Percentiles rank a stretch among this genome's conserved stretches.
These are phyloP conservation scores for Cyclocybe cylindracea DNA, from an alignment of 768 basidiomycete genomes.

Conservation along the genomic window DNA sequence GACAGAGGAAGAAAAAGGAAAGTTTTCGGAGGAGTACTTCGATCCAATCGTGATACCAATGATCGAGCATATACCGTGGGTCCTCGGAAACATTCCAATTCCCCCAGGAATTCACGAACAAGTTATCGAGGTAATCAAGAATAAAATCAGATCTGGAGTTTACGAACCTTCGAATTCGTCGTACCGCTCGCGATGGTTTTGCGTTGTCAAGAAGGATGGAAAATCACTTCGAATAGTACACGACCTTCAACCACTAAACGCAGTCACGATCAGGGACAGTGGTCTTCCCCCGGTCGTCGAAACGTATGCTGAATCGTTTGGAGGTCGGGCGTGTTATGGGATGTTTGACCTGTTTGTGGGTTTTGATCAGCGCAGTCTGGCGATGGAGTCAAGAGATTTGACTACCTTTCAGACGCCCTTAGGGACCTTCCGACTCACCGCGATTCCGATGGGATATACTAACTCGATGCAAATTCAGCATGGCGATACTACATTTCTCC, in stretches of 20 bases:
- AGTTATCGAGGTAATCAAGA: constrained; percentile 23
- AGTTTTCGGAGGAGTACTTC: constrained; percentile 21
- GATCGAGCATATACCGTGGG: constrained; percentile 30
- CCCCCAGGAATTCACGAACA: constrained; percentile 25
- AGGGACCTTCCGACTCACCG: constrained; percentile 19
- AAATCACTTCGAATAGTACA: no score
- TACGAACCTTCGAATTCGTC: no score
- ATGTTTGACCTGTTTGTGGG: constrained; percentile 30
- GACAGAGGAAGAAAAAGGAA: constrained; percentile 15
- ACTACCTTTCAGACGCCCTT: constrained; percentile 31
- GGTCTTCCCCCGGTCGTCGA: constrained; percentile 24
- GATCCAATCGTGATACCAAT: constrained; percentile 19
- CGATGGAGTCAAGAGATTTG: constrained; percentile 23
- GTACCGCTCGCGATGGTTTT: no score
- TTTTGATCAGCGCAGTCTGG: constrained; percentile 28
- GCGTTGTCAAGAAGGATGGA: no score
- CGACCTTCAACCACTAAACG: constrained; percentile 31
- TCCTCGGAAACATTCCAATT: constrained; percentile 25
- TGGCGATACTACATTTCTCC: constrained; percentile 27
- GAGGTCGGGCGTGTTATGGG: constrained; percentile 14
- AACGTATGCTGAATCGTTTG: constrained; percentile 23
- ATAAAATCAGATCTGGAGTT: constrained; percentile 21
- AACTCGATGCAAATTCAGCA: constrained; percentile 35
- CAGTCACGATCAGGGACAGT: constrained; percentile 29
- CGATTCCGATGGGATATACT: constrained; percentile 33